Percentiles rank a stretch among this genome's conserved stretches.
phyloP scores from a whole-genome alignment of 768 basidiomycete genomes.

The Roridomyces roridus region DNA sequence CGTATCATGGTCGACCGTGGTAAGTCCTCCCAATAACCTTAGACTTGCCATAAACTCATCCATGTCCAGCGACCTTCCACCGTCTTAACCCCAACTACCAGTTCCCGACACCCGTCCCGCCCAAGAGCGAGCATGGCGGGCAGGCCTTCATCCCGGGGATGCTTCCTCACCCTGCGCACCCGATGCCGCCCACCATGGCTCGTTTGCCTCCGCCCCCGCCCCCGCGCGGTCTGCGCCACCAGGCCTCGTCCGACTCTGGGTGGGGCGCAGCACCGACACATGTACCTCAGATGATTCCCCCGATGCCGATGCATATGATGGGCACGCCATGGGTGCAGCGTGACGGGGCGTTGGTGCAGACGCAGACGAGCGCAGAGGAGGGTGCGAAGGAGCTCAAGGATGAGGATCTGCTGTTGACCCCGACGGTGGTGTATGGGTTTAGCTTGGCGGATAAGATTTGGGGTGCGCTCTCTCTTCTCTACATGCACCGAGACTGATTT shows the following conservation, averaged over 20 bases:
- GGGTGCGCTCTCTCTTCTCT: conserved; percentile 45
- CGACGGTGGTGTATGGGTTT: conserved; percentile 67
- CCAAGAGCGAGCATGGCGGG: conserved; percentile 29
- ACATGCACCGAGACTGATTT: too few relatives aligned
- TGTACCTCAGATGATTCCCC: too few relatives aligned
- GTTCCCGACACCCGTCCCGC: conserved; percentile 44
- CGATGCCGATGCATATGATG: conserved; percentile 15
- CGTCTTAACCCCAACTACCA: conserved; percentile 57
- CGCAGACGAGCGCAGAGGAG: conserved; percentile 13
- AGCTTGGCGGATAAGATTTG: conserved; percentile 64
- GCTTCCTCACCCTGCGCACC: too few relatives aligned
- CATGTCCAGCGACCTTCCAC: conserved; percentile 49
- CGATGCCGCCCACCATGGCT: too few relatives aligned
- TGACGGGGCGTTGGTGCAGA: conserved; percentile 27
- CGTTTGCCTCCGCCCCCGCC: too few relatives aligned
- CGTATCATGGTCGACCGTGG: conserved; percentile 69
- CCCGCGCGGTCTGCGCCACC: too few relatives aligned
- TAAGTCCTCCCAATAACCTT: conserved; percentile 26
- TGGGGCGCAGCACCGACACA: background rate
- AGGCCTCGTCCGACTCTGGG: too few relatives aligned
- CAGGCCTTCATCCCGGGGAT: too few relatives aligned
- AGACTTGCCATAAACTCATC: background rate
- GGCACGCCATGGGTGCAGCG: conserved; percentile 23
- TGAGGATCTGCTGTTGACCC: conserved; percentile 60
- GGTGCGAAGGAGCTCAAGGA: conserved; percentile 44